A percentile compares a stretch with the other conserved stretches of the same genome.
These are phyloP conservation scores for Tulasnella sp. DNA, from an alignment of 768 basidiomycete species.

Conservation along the genomic window DNA sequence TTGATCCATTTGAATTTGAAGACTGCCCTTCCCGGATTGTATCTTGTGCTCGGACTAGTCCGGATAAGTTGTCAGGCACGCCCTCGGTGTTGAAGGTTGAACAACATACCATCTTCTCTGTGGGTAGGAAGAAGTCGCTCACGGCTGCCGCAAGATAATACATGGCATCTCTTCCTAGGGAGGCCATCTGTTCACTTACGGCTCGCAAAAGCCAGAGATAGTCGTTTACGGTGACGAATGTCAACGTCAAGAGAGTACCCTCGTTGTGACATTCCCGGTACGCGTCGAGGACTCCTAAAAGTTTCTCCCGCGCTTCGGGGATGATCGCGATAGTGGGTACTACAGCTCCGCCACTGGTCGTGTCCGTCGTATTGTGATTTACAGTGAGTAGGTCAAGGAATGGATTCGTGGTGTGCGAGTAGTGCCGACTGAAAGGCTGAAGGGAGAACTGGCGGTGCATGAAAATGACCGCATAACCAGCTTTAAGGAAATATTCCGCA, in stretches of 20 bases:
- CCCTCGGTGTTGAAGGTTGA: not conserved
- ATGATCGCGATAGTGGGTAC: slow-evolving; percentile 45
- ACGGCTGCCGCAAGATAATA: slow-evolving; percentile 98
- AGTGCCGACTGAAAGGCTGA: slow-evolving; percentile 94
- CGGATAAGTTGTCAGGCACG: not conserved
- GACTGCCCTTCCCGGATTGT: slow-evolving; percentile 87
- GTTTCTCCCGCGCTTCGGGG: slow-evolving; percentile 45
- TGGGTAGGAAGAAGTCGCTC: slow-evolving; percentile 93
- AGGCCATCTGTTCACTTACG: slow-evolving; percentile 59
- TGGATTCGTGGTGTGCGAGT: slow-evolving; percentile 95
- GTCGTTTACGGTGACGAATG: slow-evolving; percentile 90
- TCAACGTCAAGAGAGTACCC: slow-evolving; percentile 69
- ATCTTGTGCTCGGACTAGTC: slow-evolving; percentile 92
- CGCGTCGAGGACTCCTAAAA: slow-evolving; percentile 58
- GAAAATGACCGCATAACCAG: slow-evolving; percentile 95
- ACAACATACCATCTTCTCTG: slow-evolving; percentile 67
- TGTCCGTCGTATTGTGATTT: slow-evolving; percentile 23
- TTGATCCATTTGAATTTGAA: slow-evolving; percentile 96
- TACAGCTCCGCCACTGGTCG: not conserved
- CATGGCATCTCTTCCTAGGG: slow-evolving; percentile 59
- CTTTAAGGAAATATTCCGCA: slow-evolving; percentile 91
- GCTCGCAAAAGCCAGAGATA: slow-evolving; percentile 87
- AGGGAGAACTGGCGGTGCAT: slow-evolving; percentile 97
- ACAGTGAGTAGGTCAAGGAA: slow-evolving; percentile 92
- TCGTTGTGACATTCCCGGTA: slow-evolving; percentile 70